phyloP scores from a whole-genome alignment of 306 rosid genomes.

The Malus asiatica region DNA sequence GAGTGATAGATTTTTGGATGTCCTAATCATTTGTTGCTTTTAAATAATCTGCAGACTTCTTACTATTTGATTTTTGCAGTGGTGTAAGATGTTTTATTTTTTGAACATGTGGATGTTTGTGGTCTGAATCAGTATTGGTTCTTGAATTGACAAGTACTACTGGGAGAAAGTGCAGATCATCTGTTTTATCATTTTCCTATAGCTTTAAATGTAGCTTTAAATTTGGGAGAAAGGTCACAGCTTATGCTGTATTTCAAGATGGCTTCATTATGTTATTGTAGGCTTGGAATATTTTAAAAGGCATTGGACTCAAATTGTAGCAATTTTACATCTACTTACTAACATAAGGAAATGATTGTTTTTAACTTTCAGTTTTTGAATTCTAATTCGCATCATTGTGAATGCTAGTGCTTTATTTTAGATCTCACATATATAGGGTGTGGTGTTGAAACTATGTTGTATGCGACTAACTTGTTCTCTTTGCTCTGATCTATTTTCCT shows the following conservation, averaged over 20 bases:
- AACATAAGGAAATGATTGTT: not conserved
- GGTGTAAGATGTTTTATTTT: not conserved
- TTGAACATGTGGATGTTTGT: constrained; percentile 4
- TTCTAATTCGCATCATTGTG: not conserved
- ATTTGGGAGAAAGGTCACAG: too few species aligned
- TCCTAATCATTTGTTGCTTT: not conserved
- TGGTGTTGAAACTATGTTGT: constrained; percentile 1
- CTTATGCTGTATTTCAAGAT: too few species aligned
- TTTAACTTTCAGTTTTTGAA: not conserved
- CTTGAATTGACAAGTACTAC: not conserved
- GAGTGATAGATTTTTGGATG: not conserved
- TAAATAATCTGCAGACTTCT: not conserved
- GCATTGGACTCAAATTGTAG: not conserved
- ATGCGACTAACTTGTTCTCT: not conserved
- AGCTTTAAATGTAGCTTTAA: not conserved
- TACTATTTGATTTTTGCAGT: not conserved
- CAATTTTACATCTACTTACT: not conserved
- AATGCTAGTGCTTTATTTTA: not conserved
- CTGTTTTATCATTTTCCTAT: not conserved
- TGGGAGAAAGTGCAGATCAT: not conserved
- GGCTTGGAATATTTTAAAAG: not conserved
- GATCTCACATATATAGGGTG: not conserved
- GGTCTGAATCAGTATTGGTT: not conserved
- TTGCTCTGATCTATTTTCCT: constrained; percentile 15
- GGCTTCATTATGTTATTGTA: too few species aligned